These are phyloP conservation scores for Coemansia sp. DNA, from an alignment of 192 early-diverging fungal genomes.

Conservation along the genomic window DNA sequence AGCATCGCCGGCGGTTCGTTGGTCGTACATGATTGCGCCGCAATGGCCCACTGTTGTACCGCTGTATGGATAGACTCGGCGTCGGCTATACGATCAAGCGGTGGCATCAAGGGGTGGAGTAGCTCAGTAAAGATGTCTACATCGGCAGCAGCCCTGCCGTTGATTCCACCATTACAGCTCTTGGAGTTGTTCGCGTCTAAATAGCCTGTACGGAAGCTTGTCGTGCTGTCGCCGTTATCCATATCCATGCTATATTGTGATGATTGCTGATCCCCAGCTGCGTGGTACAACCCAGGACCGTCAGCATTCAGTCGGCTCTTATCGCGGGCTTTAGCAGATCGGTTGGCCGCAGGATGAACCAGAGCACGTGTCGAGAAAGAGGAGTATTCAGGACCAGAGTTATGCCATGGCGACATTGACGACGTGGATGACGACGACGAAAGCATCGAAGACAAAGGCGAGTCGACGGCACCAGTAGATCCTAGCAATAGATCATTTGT, in stretches of 20 bases:
- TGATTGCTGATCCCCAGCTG: background rate
- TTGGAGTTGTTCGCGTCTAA: background rate
- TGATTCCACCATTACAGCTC: background rate
- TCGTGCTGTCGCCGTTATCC: constrained; percentile 19
- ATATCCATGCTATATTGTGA: constrained; percentile 36
- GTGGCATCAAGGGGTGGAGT: constrained; percentile 9
- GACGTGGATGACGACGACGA: constrained; percentile 33
- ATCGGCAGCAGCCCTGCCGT: background rate
- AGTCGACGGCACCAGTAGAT: background rate
- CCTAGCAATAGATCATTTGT: background rate
- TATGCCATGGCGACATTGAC: background rate
- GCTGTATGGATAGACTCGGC: constrained; percentile 20
- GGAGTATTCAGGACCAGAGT: background rate
- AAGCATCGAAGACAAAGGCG: constrained; percentile 17
- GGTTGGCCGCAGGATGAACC: constrained; percentile 21
- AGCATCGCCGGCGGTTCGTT: constrained; percentile 21
- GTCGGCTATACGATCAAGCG: background rate
- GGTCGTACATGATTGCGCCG: constrained; percentile 10
- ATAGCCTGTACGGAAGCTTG: background rate
- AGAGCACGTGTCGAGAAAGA: background rate
- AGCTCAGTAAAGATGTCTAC: constrained; percentile 26
- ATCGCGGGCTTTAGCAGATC: constrained; percentile 39
- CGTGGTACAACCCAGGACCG: background rate
- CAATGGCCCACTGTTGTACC: constrained; percentile 38
- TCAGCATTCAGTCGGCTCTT: constrained; percentile 15